These are phyloP conservation scores for Tritrichomonas foetus DNA, from an alignment of 208 protist species.

Conservation along the genomic window DNA sequence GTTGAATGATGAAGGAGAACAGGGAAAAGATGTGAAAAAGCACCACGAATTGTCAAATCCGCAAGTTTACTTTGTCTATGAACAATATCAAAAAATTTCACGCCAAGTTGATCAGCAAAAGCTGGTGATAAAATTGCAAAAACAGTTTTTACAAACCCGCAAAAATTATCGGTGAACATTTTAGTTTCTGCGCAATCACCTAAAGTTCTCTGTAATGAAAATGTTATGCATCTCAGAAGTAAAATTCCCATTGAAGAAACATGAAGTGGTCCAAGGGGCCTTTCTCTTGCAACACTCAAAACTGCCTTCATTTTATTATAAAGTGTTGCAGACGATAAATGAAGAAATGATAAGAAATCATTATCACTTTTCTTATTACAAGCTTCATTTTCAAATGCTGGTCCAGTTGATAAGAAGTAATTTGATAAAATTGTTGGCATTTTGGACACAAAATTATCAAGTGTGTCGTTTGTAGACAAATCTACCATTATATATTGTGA, in stretches of 20 bases:
- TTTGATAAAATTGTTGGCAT: neutral
- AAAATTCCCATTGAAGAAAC: constrained; percentile 23
- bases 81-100: neutral
- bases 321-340: neutral
- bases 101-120: neutral
- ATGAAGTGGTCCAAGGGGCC: neutral
- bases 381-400: too few relatives aligned
- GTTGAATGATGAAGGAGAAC: neutral
- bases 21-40: neutral
- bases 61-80: neutral
- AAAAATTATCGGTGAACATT: constrained; percentile 36
- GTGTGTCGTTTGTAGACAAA: neutral
- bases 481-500: neutral
- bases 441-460: neutral
- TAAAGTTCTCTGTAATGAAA: constrained; percentile 32
- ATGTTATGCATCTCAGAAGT: neutral
- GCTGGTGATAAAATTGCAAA: neutral
- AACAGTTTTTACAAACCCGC: constrained; percentile 11
- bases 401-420: neutral
- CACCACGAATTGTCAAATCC: neutral
- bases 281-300: neutral
- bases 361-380: neutral
- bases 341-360: neutral
- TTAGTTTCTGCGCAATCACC: neutral
- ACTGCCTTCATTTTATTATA: neutral